Conservation (phyloP, 129 eudicot genomes). For the Tagetes erecta region DNA sequence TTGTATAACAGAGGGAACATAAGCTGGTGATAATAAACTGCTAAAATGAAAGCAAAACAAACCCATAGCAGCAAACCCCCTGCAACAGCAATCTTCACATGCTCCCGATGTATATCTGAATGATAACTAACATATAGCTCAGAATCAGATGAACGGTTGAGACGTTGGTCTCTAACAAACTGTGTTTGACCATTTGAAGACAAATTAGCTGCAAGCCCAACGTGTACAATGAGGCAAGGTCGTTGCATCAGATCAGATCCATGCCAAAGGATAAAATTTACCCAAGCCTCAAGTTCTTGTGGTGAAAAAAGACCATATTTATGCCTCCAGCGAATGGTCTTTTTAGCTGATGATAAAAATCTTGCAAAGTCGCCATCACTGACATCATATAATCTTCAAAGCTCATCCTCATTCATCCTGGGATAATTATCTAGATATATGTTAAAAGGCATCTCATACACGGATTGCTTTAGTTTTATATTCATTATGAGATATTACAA, state of each 20-base stretch:
- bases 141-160: neutral
- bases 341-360: slow-evolving; percentile 54
- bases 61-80: slow-evolving; percentile 32
- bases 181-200: slow-evolving; percentile 45
- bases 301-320: slow-evolving; percentile 45
- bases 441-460: too few species aligned
- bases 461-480: too few species aligned
- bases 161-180: slow-evolving; percentile 40
- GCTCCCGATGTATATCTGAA: slow-evolving; percentile 24
- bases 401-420: slow-evolving; percentile 64
- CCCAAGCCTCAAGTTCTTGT: too few species aligned
- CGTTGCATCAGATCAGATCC: slow-evolving; percentile 49
- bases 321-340: slow-evolving; percentile 69
- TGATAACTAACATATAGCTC: slow-evolving; percentile 3
- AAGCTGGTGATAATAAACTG: slow-evolving; percentile 19
- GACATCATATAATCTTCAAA: slow-evolving; percentile 35
- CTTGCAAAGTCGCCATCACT: slow-evolving; percentile 54
- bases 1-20: slow-evolving; percentile 19
- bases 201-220: slow-evolving; percentile 52
- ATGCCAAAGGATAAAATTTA: slow-evolving; percentile 58
- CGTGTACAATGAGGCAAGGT: slow-evolving; percentile 61
- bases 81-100: slow-evolving; percentile 21
- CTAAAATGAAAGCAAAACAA: slow-evolving; percentile 25
- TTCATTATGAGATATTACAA: too few species aligned
- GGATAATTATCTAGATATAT: slow-evolving; percentile 2